Base-by-base conservation (phyloP, 2,329 filamentous ascomycete species). In the Fusarium musae region DNA sequence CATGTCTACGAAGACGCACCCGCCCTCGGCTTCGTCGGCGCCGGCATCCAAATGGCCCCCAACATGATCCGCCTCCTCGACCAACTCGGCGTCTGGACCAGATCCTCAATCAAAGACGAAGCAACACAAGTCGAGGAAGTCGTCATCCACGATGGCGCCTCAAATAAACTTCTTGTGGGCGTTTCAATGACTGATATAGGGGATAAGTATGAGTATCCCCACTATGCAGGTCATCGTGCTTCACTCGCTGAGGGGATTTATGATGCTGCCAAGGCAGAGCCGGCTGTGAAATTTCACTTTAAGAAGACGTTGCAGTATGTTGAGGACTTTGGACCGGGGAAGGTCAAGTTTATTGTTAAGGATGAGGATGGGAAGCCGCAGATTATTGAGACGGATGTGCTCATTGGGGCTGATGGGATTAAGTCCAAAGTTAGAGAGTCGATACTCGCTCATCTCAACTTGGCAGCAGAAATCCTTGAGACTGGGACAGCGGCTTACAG, bases 41-140 rank as follows among this genome's bases (percentile, higher is more conserved):
- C 69, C 6, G 69, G 69, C 19, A 72, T 72, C 26, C 69, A 72
- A 42, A 64, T 72, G 21, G 59, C 68, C 13, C 69, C 69, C 26
- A 72, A 72, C n/a, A 42, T 72, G 44, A 43, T 72, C 40, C 69
- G 69, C 21, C 43, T 71, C 0, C 63, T 72, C 7, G 56, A 71
- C 19, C 34, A 43, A 17, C 50, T 72, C 13, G 69, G 68, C 9
- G 42, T 71, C 36, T 72, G 69, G 69, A 28, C n/a, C 7, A n/a
- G 21, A 7, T 72, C 66, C 9, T 37, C 28, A n/a, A 44, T 69
- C 3, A 37, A 68, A 9, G 46, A 53, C 9, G 64, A 69, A 28
- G 50, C 63, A 1, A 69, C 66, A 12, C 26, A 58, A 10, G 63
- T 69, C 3, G 43, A 47, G 13, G 63, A 69, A 37, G 37, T 69